Base-by-base conservation (phyloP, 2,329 filamentous ascomycete species). In the Cladosporium cucumerinum region DNA sequence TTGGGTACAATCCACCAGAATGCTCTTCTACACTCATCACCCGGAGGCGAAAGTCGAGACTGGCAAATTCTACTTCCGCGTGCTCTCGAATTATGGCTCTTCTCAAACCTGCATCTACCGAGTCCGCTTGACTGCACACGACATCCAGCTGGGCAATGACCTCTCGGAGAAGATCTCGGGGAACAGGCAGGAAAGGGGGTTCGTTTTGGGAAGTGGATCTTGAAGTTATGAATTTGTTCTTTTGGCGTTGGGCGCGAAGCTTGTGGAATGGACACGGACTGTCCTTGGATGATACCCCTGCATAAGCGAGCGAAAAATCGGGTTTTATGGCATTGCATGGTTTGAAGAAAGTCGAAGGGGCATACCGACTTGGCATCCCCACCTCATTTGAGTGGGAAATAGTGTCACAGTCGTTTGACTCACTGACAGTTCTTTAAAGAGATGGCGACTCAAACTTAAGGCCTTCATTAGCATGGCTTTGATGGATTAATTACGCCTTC, bases 31-130 rank as follows among this genome's bases (percentile, higher is more conserved):
- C 39, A 65, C 71, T 16, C 52, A 65, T 18, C 69, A 72, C 23
- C 12, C 46, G 12, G 23, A 43, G n/a, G 30, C 55, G 16, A n/a
- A 8, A 12, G 6, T 58, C n/a, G 55, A 21, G 21, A 25, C 55
- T 28, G 36, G 8, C 34, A 75, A 74, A 55, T 71, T 77, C 25
- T 72, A 80, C 36, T 68, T 82, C 34, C 73, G 79, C 16, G 78
- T 81, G 5, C 69, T 69, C 12, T 73, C 70, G 59, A 83, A 82
- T 66, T 82, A 78, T 77, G 81, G 81, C 39, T 72, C 72, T 1
- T 72, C 77, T 25, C 76, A 77, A 67, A 82, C 81, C 14, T 83
- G 81, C 66, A 60, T 82, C 36, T 83, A 83, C 67, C 76, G 81
- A 14, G 66, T 82, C 32, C 73, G 80, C 25, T 71, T 83, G 63